These are phyloP conservation scores for Scleroderma citrinum DNA, from an alignment of 768 basidiomycete species.

Conservation along the genomic window DNA sequence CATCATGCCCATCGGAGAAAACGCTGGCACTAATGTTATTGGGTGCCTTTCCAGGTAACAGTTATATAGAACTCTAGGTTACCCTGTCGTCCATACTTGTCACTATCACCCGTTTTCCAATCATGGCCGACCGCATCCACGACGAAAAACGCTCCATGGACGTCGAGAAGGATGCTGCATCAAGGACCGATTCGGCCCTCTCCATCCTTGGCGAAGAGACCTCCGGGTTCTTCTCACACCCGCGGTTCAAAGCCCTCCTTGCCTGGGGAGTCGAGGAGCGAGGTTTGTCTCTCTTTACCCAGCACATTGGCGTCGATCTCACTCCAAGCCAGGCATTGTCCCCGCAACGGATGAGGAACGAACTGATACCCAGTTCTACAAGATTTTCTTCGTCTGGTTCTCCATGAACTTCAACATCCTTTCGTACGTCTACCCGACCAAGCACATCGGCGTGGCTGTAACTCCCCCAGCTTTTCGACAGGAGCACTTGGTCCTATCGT, in stretches of 20 bases:
- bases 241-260: conserved; percentile 14
- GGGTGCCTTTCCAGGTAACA: background rate
- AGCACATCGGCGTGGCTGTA: background rate
- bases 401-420: conserved; percentile 64
- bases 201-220: conserved; percentile 1
- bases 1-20: conserved; percentile 1
- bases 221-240: background rate
- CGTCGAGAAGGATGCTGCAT: conserved; percentile 24
- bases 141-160: conserved; percentile 20
- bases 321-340: conserved; percentile 35
- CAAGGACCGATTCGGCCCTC: conserved; percentile 10
- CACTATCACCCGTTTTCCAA: conserved; percentile 1
- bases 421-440: no score
- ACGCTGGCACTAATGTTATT: background rate
- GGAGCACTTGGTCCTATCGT: conserved; percentile 62
- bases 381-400: conserved; percentile 71
- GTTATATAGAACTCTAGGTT: background rate
- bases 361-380: conserved; percentile 52
- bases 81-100: background rate
- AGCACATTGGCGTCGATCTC: background rate
- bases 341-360: conserved; percentile 48
- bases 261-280: conserved; percentile 30
- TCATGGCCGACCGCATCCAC: conserved; percentile 18
- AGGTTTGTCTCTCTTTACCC: conserved; percentile 10
- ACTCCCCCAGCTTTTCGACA: conserved; percentile 49